Evolutionary conservation across 305 asterid genomes (phyloP), one percentile per base, ranked within the genome.

Genomic region (Petunia hybrid): DNA sequence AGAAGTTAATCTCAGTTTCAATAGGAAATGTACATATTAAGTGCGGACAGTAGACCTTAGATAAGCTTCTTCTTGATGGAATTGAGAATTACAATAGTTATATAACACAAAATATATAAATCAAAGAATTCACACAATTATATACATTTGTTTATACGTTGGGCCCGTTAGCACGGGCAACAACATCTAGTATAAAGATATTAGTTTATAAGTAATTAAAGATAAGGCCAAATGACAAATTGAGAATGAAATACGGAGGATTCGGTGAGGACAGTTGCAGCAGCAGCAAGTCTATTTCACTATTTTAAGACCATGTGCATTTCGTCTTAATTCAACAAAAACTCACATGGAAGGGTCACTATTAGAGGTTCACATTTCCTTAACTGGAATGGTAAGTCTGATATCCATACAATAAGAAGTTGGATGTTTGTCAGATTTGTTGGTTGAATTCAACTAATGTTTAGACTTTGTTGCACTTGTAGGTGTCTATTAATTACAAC

Each of bases 281-380:
- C 1, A 6, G 36, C 38, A 7, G 53, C n/a, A 70, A 43, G 78
- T 73, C 78, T 35, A 51, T 48, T 12, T 73, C 79, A 71, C 4
- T 41, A 80, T 70, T 40, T 22, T 31, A 75, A 75, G 66, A 75
- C 62, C 90, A 87, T 87, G 90, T 87, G 86, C 85, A 36, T 48
- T 71, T 77, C 67, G 77, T 83, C 80, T 43, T 63, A 77, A 73
- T 87, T 87, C 79, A 59, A 82, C 77, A 63, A 16, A 70, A 80
- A 59, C 40, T 35, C 78, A 73, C 78, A 73, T 73, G 78, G 45
- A 8, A 48, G 42, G 62, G 78, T 73, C 78, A 73, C 45, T 41
- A 73, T 73, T 73, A 3, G 78, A 78, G 57, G 82, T 80, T 85
- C 82, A 83, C 80, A n/a, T 40, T 64, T 76, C 82, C 85, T 53